These are phyloP conservation scores for Phaseolus coccineus DNA, from an alignment of 331 rosid genomes.

Conservation along the genomic window DNA sequence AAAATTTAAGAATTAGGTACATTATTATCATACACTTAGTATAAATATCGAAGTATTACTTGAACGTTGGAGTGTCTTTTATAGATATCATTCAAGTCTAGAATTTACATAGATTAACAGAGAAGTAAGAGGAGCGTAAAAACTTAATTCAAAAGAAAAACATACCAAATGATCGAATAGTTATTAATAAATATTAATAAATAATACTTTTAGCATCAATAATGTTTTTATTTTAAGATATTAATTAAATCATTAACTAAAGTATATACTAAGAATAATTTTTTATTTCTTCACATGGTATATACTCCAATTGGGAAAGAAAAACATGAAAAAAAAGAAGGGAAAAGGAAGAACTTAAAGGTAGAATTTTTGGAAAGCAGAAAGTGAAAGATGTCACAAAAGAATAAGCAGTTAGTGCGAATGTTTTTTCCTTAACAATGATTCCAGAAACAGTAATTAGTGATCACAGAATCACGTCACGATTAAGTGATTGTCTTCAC, in stretches of 20 bases:
- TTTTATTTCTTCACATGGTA: neutral
- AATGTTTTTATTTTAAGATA: too few species aligned
- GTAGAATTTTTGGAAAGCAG: conserved; percentile 10
- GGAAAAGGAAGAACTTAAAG: neutral
- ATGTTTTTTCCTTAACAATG: neutral
- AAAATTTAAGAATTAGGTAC: too few species aligned
- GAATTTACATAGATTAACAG: too few species aligned
- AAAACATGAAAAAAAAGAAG: neutral
- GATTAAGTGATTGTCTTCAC: neutral
- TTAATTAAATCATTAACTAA: neutral
- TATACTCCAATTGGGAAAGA: neutral
- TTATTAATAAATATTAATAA: too few species aligned
- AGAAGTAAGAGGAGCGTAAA: too few species aligned
- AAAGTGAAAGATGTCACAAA: neutral
- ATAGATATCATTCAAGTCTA: too few species aligned
- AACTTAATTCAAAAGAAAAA: too few species aligned
- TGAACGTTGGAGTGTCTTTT: too few species aligned
- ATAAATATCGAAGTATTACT: too few species aligned
- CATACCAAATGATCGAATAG: too few species aligned
- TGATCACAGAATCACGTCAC: neutral
- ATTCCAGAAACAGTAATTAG: neutral
- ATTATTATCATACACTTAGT: too few species aligned
- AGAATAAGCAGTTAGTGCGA: conserved; percentile 10
- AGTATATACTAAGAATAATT: neutral
- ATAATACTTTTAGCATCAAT: too few species aligned